A percentile compares a stretch with the other conserved stretches of the same genome.
Conservation (phyloP, 1,139 yeast genomes). For the Suhomyces chickasaworum region DNA sequence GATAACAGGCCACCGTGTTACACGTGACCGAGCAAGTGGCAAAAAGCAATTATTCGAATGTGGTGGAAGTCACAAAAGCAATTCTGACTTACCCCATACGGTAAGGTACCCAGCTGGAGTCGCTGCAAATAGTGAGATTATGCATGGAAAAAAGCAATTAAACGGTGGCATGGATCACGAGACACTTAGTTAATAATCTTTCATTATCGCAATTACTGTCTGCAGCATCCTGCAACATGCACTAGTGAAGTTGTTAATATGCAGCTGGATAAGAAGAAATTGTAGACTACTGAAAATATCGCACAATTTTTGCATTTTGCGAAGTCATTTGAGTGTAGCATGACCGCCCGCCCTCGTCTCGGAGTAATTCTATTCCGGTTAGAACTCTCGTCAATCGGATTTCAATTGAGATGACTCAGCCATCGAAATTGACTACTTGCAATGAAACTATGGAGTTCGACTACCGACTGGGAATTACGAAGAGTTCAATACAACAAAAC, state of each 20-base stretch:
- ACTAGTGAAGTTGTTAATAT: neutral
- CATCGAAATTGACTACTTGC: too few relatives aligned
- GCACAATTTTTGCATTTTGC: neutral
- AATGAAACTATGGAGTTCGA: too few relatives aligned
- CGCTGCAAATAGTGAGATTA: neutral
- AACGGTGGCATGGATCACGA: constrained; percentile 2
- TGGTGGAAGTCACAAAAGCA: constrained; percentile 10
- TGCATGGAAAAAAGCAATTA: constrained; percentile 9
- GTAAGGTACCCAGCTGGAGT: constrained; percentile 5
- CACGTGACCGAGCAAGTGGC: constrained; percentile 11
- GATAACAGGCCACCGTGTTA: constrained; percentile 14
- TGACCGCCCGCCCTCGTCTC: neutral
- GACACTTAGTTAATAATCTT: neutral
- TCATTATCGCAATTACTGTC: neutral
- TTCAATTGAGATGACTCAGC: too few relatives aligned
- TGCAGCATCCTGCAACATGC: constrained; percentile 1
- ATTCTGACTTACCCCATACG: constrained; percentile 5
- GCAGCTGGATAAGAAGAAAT: neutral
- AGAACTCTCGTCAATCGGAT: neutral
- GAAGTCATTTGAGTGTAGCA: neutral
- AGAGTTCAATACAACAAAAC: too few relatives aligned
- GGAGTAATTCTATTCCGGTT: neutral
- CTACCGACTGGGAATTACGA: too few relatives aligned
- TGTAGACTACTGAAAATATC: neutral
- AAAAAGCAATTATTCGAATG: constrained; percentile 10